A percentile compares a stretch with the other conserved stretches of the same genome.
These are phyloP conservation scores for Penicillium macrosclerotiorum DNA, from an alignment of 495 filamentous ascomycete species.

Conservation along the genomic window DNA sequence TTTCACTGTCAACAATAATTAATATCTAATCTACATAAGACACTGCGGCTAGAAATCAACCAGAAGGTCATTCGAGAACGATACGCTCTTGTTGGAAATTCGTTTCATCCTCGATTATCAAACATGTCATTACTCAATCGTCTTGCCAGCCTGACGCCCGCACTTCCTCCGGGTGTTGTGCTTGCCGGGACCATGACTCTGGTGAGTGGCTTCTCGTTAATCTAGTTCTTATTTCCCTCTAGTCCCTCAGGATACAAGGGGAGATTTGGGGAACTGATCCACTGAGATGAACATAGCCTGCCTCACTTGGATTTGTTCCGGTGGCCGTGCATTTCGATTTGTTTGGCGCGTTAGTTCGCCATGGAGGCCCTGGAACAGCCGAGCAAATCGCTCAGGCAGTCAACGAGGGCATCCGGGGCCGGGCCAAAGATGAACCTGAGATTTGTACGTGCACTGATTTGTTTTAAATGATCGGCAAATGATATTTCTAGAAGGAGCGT, in stretches of 20 bases:
- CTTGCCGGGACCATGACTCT: slow-evolving; percentile 28
- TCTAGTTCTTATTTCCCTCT: no score
- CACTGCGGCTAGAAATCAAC: no score
- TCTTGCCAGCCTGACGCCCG: slow-evolving; percentile 1
- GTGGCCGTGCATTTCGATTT: slow-evolving; percentile 37
- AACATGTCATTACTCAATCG: slow-evolving; percentile 23
- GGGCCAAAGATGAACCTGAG: slow-evolving; percentile 11
- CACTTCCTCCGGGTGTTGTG: slow-evolving; percentile 21
- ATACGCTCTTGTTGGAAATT: slow-evolving; percentile 12
- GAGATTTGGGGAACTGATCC: not conserved
- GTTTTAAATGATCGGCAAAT: not conserved
- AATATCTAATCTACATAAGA: no score
- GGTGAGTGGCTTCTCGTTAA: no score
- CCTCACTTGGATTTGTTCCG: slow-evolving; percentile 36
- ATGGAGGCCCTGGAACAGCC: slow-evolving; percentile 19
- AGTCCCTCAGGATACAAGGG: no score
- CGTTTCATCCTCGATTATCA: not conserved
- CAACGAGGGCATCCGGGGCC: slow-evolving; percentile 11
- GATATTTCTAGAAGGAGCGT: no score
- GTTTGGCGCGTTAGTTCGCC: slow-evolving; percentile 24
- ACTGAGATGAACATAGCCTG: slow-evolving; percentile 17
- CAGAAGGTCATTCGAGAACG: slow-evolving; percentile 24
- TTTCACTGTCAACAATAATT: no score
- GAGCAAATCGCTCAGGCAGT: slow-evolving; percentile 24
- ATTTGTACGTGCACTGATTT: slow-evolving; percentile 18